Evolutionary conservation across 768 basidiomycete species (phyloP).

Genomic region (Mycena venus): DNA sequence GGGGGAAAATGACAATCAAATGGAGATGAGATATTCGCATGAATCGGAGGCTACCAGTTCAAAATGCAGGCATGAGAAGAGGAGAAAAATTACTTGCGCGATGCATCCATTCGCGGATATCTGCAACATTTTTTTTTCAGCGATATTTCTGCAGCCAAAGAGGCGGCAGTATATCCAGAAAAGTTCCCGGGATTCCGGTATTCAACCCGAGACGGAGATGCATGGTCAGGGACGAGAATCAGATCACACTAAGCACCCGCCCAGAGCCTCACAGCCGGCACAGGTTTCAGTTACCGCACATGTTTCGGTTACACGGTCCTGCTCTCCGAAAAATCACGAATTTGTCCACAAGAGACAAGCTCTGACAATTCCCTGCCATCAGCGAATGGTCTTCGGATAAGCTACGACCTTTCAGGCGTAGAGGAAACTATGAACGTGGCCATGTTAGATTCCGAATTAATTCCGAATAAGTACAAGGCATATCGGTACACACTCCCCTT

Average conservation of each 20-base stretch:
- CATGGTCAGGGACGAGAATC: conserved; percentile 11
- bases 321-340: conserved; percentile 8
- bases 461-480: conserved; percentile 5
- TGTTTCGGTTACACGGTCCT: neutral
- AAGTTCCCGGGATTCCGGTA: neutral
- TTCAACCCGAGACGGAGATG: conserved; percentile 8
- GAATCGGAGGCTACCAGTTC: conserved; percentile 4
- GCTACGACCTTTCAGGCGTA: neutral
- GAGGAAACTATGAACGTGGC: neutral
- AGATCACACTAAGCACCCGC: neutral
- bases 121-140: neutral
- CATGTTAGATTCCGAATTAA: conserved; percentile 10
- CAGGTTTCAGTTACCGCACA: conserved; percentile 1
- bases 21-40: conserved; percentile 6
- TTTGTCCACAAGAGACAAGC: neutral
- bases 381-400: neutral
- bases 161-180: neutral
- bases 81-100: conserved; percentile 7
- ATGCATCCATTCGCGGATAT: conserved; percentile 5
- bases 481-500: neutral
- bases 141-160: conserved; percentile 6
- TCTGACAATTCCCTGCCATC: conserved; percentile 1
- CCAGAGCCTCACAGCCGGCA: neutral
- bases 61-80: conserved; percentile 1
- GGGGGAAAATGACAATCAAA: neutral